Evolutionary conservation across 2,329 filamentous ascomycete genomes (phyloP).

Genomic region (Cladophialophora immunda): DNA sequence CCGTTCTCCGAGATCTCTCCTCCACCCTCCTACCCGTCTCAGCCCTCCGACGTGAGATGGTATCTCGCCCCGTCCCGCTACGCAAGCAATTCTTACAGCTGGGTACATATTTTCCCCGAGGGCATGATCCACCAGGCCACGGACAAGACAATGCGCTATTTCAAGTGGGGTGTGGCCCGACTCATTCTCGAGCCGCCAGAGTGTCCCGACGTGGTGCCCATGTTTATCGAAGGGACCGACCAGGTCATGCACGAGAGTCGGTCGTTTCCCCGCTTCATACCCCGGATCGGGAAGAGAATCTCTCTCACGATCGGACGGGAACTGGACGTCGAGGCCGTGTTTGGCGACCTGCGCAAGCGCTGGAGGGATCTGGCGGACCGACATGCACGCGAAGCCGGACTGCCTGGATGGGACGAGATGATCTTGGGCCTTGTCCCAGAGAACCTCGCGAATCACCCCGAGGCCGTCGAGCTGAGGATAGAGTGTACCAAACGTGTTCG

Average conservation of each 20-base stretch:
- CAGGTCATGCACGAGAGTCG: constrained; percentile 87
- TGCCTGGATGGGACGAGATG: constrained; percentile 36
- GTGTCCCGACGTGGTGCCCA: constrained; percentile 86
- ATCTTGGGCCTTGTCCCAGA: constrained; percentile 68
- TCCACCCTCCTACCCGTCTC: constrained; percentile 47
- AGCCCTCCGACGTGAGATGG: constrained; percentile 71
- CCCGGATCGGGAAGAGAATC: constrained; percentile 75
- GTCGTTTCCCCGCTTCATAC: constrained; percentile 79
- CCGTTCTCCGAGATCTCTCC: constrained; percentile 57
- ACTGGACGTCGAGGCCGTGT: constrained; percentile 75
- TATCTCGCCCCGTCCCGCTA: constrained; percentile 78
- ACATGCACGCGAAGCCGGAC: constrained; percentile 33
- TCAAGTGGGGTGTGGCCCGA: constrained; percentile 95
- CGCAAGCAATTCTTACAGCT: constrained; percentile 73
- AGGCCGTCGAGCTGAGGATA: constrained; percentile 78
- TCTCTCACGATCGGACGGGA: constrained; percentile 80
- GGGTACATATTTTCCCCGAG: constrained; percentile 97
- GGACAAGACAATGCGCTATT: constrained; percentile 84
- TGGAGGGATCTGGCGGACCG: constrained; percentile 72
- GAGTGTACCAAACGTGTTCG: constrained; percentile 83
- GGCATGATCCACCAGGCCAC: constrained; percentile 84
- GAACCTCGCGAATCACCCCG: constrained; percentile 71
- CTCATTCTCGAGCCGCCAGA: constrained; percentile 90
- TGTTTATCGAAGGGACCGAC: constrained; percentile 93
- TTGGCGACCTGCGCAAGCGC: constrained; percentile 76